These are phyloP conservation scores for Penicillium sp. DNA, from an alignment of 2,329 filamentous ascomycete species.

Conservation along the genomic window DNA sequence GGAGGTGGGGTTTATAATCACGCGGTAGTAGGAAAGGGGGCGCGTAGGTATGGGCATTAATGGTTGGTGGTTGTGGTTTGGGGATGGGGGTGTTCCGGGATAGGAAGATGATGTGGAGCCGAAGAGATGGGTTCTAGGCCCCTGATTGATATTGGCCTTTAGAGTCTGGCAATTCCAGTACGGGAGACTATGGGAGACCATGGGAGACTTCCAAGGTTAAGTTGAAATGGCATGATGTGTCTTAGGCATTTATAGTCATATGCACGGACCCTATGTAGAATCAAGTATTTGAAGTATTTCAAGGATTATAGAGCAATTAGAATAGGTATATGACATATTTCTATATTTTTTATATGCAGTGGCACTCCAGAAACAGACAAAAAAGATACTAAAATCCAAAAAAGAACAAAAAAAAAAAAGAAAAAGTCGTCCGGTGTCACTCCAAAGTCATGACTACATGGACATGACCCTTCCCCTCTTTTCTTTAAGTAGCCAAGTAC, in stretches of 20 bases:
- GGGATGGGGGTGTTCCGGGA: neutral
- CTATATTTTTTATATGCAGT: neutral
- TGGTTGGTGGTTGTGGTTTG: neutral
- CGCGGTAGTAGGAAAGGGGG: neutral
- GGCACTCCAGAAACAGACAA: neutral
- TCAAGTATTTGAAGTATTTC: neutral
- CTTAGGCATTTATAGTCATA: neutral
- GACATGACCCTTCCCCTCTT: conserved; percentile 6
- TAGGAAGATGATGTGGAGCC: neutral
- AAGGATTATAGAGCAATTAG: neutral
- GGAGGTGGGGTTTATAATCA: neutral
- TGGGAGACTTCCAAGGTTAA: neutral
- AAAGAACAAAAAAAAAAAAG: conserved; percentile 5
- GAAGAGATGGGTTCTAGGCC: neutral
- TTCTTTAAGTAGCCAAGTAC: conserved; percentile 10
- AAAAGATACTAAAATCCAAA: neutral
- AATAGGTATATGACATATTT: neutral
- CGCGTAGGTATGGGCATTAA: neutral
- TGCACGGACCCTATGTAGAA: neutral
- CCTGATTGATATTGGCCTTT: neutral
- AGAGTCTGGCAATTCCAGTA: neutral
- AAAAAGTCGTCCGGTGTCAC: conserved; percentile 2
- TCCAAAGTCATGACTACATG: conserved; percentile 10
- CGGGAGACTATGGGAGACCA: neutral
- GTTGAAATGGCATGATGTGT: neutral